These are phyloP conservation scores for Aspergillus puulaauensis DNA, from an alignment of 2,329 filamentous ascomycete genomes.

Conservation along the genomic window DNA sequence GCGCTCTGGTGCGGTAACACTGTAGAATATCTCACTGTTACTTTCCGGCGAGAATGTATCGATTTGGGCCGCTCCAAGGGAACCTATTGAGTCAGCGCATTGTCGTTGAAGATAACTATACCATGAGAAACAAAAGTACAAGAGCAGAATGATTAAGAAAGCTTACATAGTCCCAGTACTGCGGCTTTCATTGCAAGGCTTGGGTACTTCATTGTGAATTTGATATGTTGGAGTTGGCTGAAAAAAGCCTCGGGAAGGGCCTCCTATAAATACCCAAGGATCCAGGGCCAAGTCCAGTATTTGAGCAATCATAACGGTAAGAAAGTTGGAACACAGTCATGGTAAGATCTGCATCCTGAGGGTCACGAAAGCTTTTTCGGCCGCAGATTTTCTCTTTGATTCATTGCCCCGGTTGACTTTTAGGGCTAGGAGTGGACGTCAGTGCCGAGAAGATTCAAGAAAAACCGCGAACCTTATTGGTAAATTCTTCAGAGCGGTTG, in stretches of 20 bases:
- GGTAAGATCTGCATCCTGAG: neutral
- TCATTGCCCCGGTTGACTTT: neutral
- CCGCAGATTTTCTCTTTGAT: neutral
- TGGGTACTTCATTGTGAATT: neutral
- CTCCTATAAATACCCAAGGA: neutral
- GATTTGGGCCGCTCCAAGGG: conserved; percentile 10
- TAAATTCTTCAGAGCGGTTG: neutral
- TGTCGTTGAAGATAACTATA: neutral
- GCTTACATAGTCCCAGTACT: conserved; percentile 4
- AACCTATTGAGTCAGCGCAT: conserved; percentile 1
- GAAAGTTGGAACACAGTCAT: neutral
- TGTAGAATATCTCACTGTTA: conserved; percentile 38
- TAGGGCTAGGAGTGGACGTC: neutral
- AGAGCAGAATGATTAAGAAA: neutral
- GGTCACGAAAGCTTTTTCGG: neutral
- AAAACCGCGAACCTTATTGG: neutral
- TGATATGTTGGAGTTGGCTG: too few relatives aligned
- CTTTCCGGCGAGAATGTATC: conserved; percentile 20
- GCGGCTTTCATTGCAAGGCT: neutral
- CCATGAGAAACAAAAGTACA: neutral
- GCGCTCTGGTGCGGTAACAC: conserved; percentile 54
- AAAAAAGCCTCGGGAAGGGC: neutral
- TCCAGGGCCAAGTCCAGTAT: neutral
- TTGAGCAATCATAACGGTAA: neutral
- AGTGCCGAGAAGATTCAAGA: neutral